A percentile compares a stretch with the other conserved stretches of the same genome.
These are phyloP conservation scores for Mycotypha africana DNA, from an alignment of 371 early-diverging fungal genomes.

Conservation along the genomic window DNA sequence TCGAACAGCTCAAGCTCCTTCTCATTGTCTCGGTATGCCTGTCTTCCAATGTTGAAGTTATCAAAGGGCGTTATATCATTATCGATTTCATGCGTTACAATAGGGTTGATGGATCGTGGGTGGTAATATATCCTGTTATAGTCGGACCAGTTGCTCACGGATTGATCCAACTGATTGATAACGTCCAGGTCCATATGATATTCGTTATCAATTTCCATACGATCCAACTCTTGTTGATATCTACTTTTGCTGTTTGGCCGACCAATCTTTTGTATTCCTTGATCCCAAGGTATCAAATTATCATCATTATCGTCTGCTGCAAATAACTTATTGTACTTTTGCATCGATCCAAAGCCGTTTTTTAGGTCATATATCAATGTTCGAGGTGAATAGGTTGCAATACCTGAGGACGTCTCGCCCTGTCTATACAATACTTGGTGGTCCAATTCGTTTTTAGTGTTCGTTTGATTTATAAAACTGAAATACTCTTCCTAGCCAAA, in stretches of 20 bases:
- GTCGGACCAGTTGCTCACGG: constrained; percentile 76
- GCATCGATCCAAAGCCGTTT: constrained; percentile 70
- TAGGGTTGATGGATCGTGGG: constrained; percentile 60
- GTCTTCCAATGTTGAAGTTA: constrained; percentile 65
- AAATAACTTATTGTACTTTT: constrained; percentile 60
- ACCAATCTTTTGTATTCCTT: constrained; percentile 37
- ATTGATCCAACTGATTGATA: constrained; percentile 22
- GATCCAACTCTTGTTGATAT: constrained; percentile 52
- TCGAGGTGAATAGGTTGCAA: constrained; percentile 72
- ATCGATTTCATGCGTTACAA: constrained; percentile 58
- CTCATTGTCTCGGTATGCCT: constrained; percentile 60
- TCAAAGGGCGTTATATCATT: constrained; percentile 69
- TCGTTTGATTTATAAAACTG: constrained; percentile 21
- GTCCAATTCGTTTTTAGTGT: constrained; percentile 29
- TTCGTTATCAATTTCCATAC: constrained; percentile 24
- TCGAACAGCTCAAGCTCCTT: constrained; percentile 66
- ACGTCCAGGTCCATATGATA: constrained; percentile 16
- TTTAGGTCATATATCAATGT: constrained; percentile 73
- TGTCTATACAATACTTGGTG: constrained; percentile 56
- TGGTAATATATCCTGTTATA: constrained; percentile 73
- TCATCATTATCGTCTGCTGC: constrained; percentile 6
- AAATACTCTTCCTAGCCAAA: constrained; percentile 42
- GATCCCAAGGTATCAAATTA: constrained; percentile 32
- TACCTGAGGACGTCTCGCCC: constrained; percentile 40
- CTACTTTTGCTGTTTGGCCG: constrained; percentile 38